Base-by-base conservation (phyloP, 495 filamentous ascomycete genomes). In the Sordaria brevicollis region DNA sequence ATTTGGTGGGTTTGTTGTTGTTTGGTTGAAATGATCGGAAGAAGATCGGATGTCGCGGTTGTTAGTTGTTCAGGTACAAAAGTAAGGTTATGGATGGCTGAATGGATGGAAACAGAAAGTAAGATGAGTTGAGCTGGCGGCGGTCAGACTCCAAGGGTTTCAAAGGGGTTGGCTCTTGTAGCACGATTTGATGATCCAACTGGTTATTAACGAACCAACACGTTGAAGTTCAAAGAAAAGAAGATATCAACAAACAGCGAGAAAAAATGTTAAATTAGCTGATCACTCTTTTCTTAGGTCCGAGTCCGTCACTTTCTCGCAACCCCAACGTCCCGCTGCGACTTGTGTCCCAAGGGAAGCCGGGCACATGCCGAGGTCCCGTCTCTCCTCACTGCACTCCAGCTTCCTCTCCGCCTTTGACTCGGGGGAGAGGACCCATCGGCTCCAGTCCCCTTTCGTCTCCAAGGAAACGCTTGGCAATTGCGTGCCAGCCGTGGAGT, bases 331-430 rank as follows among this genome's bases (percentile, higher is more conserved):
- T 29, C 25, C 43, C 19, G 43, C 43, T 54, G 43, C 43, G 43
- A 54, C 43, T 54, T 25, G n/a, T 54, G 43, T 21, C 43, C 43
- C 21, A 21, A 43, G 49, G 25, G 25, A 57, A n/a, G n/a, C n/a
- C n/a, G n/a, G n/a, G 73, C 75, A 77, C 72, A 76, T 77, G 75
- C 75, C 75, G 75, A 77, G 75, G 75, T 77, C 49, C 21, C 41
- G 75, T 77, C 49, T 49, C 41, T 57, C 49, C 41, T 49, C 41
- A 49, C 41, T 43, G n/a, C 39, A 43, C 39, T 54, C 21, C 21
- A 25, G 43, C 43, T 57, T 57, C 49, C 43, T 29, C 49, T 57
- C 49, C 49, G 25, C 49, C 49, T 31, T 57, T 57, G 49, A 57
- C 25, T 57, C 13, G 49, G 49, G 49, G 25, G 49, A 57, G 49